Conservation (phyloP, 495 filamentous ascomycete genomes). For the Penicillium lividum region DNA sequence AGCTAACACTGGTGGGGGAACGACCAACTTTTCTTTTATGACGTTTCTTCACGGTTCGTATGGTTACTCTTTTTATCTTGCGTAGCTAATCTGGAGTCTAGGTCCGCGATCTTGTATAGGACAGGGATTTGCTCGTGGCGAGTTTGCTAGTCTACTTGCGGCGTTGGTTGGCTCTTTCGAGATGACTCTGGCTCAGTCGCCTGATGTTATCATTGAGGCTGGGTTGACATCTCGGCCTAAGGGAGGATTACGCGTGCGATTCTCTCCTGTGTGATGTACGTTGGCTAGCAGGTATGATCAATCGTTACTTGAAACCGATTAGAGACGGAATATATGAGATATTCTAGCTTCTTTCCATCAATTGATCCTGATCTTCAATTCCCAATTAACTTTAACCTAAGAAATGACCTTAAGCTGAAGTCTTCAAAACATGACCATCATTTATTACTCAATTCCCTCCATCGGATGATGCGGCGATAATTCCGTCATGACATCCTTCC, state of each 20-base stretch:
- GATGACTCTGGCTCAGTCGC: constrained; percentile 30
- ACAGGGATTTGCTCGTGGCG: constrained; percentile 67
- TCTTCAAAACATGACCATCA: background rate
- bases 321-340: background rate
- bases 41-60: constrained; percentile 60
- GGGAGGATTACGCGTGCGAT: background rate
- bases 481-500: constrained; percentile 30
- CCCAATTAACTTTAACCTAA: too few species aligned
- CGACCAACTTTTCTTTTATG: constrained; percentile 65
- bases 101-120: constrained; percentile 76
- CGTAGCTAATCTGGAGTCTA: background rate
- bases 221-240: constrained; percentile 1
- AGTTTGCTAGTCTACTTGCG: constrained; percentile 75
- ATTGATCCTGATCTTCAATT: too few species aligned
- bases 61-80: background rate
- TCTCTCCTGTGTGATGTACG: background rate
- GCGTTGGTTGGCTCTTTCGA: constrained; percentile 65
- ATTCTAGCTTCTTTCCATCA: too few species aligned
- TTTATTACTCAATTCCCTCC: background rate
- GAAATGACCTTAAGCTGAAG: too few species aligned
- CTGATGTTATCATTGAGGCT: background rate
- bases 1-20: constrained; percentile 49
- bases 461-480: constrained; percentile 39
- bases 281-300: background rate
- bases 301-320: background rate